These are phyloP conservation scores for Madurella fahalii DNA, from an alignment of 2,329 filamentous ascomycete genomes.

Conservation along the genomic window DNA sequence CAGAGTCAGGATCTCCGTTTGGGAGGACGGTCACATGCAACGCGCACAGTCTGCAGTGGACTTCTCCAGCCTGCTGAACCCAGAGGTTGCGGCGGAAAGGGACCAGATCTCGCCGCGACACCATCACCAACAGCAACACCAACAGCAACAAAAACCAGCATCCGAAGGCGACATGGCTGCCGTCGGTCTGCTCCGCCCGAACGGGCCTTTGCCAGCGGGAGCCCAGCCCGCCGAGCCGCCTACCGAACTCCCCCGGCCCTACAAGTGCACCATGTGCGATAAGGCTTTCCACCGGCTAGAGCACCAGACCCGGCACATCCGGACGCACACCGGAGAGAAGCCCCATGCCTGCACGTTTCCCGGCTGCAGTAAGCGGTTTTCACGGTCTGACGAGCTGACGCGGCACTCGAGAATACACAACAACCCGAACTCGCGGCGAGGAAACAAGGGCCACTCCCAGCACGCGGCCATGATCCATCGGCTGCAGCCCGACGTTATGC, in stretches of 20 bases:
- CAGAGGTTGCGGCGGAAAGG: conserved; percentile 33
- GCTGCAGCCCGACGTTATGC: conserved; percentile 64
- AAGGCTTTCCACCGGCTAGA: conserved; percentile 98
- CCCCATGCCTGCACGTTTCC: conserved; percentile 94
- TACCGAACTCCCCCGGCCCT: conserved; percentile 82
- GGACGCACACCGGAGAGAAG: conserved; percentile 97
- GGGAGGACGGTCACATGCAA: conserved; percentile 63
- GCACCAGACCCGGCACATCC: conserved; percentile 87
- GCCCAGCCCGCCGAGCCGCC: conserved; percentile 57
- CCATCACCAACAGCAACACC: conserved; percentile 27
- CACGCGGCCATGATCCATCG: conserved; percentile 41
- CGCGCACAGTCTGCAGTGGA: conserved; percentile 68
- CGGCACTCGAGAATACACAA: conserved; percentile 97
- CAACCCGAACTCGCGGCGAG: conserved; percentile 93
- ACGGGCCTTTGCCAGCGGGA: conserved; percentile 54
- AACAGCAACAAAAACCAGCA: conserved; percentile 26
- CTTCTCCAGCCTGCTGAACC: conserved; percentile 72
- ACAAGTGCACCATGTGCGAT: conserved; percentile 97
- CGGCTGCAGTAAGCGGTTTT: conserved; percentile 96
- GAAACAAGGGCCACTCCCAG: conserved; percentile 67
- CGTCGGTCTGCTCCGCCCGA: conserved; percentile 56
- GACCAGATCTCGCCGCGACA: conserved; percentile 22
- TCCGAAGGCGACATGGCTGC: conserved; percentile 36
- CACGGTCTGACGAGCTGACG: conserved; percentile 91
- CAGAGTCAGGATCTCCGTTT: conserved; percentile 5